Evolutionary conservation across 2,329 filamentous ascomycete species (phyloP).

Genomic region (Aspergillus phoenicis): DNA sequence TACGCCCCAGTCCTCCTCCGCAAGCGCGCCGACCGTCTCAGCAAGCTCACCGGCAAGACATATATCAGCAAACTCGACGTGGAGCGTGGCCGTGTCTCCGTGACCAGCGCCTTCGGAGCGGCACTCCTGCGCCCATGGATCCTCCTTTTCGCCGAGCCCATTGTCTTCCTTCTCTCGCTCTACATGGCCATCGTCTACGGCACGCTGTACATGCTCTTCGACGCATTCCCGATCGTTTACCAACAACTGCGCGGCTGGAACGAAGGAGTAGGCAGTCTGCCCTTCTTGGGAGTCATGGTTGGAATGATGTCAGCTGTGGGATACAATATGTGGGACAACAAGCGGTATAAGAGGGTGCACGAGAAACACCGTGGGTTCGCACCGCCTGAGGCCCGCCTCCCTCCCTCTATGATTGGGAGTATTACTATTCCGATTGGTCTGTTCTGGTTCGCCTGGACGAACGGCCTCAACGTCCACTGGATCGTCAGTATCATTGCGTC

Average conservation of each 20-base stretch:
- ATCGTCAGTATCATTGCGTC: slow-evolving; percentile 34
- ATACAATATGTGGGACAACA: slow-evolving; percentile 30
- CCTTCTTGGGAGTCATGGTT: slow-evolving; percentile 36
- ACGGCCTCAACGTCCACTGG: slow-evolving; percentile 41
- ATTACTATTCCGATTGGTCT: slow-evolving; percentile 31
- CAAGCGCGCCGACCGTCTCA: slow-evolving; percentile 29
- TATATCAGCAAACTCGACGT: slow-evolving; percentile 31
- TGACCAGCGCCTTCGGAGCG: slow-evolving; percentile 27
- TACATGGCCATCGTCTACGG: slow-evolving; percentile 25
- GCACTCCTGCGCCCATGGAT: slow-evolving; percentile 34
- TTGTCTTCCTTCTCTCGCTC: slow-evolving; percentile 33
- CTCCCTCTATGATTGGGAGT: slow-evolving; percentile 29
- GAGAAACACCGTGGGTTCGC: slow-evolving; percentile 25
- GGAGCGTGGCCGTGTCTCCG: slow-evolving; percentile 26
- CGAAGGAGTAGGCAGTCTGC: slow-evolving; percentile 1
- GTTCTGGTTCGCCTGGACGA: slow-evolving; percentile 40
- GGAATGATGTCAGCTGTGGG: slow-evolving; percentile 31
- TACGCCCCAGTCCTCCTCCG: slow-evolving; percentile 35
- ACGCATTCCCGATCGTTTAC: slow-evolving; percentile 10
- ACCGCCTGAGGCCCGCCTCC: slow-evolving; percentile 33
- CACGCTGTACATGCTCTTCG: slow-evolving; percentile 11
- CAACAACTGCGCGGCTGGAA: slow-evolving; percentile 2
- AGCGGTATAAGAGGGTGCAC: slow-evolving; percentile 26
- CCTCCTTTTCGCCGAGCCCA: slow-evolving; percentile 35
- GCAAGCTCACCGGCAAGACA: slow-evolving; percentile 28